Evolutionary conservation across 2,329 filamentous ascomycete genomes (phyloP).

Genomic region (Cladosporium sp.): DNA sequence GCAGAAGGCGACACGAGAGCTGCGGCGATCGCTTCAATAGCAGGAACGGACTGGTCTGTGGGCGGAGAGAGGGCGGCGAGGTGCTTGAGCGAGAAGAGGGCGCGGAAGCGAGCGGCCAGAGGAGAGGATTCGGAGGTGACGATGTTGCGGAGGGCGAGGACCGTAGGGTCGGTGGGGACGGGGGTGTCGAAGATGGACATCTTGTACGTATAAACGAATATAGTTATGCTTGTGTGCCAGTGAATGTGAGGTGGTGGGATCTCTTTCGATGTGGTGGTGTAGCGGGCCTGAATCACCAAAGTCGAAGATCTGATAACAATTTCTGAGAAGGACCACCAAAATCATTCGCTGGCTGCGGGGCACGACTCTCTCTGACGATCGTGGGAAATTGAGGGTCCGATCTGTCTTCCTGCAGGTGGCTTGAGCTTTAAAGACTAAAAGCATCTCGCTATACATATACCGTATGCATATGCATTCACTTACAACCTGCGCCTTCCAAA

Average conservation of each 20-base stretch:
- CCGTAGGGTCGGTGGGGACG: constrained; percentile 44
- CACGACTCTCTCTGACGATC: background rate
- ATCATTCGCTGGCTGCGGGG: constrained; percentile 9
- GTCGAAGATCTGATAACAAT: constrained; percentile 8
- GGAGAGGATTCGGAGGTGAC: constrained; percentile 78
- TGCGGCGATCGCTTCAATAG: constrained; percentile 80
- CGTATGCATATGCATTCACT: background rate
- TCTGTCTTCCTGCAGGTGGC: background rate
- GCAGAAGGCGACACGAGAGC: constrained; percentile 83
- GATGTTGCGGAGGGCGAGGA: constrained; percentile 68
- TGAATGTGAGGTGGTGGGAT: background rate
- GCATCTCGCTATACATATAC: background rate
- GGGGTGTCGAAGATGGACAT: constrained; percentile 33
- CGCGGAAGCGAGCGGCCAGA: constrained; percentile 87
- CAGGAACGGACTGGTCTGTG: constrained; percentile 59
- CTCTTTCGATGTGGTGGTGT: background rate
- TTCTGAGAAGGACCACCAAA: background rate
- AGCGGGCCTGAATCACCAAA: background rate
- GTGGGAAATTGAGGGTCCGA: background rate
- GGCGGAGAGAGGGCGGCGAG: constrained; percentile 68
- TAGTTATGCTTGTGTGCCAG: no score
- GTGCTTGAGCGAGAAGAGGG: constrained; percentile 96
- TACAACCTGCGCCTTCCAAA: background rate
- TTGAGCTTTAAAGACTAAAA: background rate
- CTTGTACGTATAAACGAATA: constrained; percentile 16